A percentile compares a stretch with the other conserved stretches of the same genome.
phyloP scores from a whole-genome alignment of 2,329 filamentous ascomycete genomes.

The Xylaria arbuscula region DNA sequence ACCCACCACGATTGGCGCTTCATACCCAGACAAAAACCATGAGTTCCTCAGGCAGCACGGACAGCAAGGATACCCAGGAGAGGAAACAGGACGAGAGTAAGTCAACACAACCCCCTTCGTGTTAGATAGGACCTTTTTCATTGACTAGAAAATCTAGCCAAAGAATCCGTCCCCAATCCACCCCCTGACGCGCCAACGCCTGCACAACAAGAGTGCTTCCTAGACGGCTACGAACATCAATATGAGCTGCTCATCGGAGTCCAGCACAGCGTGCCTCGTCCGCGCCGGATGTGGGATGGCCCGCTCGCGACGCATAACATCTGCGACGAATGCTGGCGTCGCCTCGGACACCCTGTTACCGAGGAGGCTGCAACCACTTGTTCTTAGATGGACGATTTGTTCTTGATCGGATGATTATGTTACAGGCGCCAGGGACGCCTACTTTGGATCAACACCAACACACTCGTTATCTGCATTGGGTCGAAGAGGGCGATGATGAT shows the following conservation, averaged over 20 bases:
- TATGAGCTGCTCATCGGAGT: conserved; percentile 17
- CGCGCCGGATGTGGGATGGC: conserved; percentile 5
- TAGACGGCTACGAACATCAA: conserved; percentile 8
- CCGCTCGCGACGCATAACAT: conserved; percentile 3
- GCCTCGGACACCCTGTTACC: not conserved
- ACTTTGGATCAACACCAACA: not conserved
- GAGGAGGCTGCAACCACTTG: not conserved
- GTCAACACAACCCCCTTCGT: not conserved
- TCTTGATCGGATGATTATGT: too few species aligned
- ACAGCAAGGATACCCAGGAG: not conserved
- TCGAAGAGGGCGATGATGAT: not conserved
- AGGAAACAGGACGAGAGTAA: not conserved
- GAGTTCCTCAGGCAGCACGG: not conserved
- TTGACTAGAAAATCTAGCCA: not conserved
- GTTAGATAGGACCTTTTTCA: not conserved
- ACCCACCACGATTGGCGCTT: not conserved
- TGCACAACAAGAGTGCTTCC: conserved; percentile 1
- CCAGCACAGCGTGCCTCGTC: not conserved
- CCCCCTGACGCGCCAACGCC: not conserved
- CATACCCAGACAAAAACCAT: not conserved
- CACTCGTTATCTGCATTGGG: not conserved
- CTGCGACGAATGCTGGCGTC: conserved; percentile 20
- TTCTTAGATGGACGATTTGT: too few species aligned
- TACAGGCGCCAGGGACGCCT: not conserved
- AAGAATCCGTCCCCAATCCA: not conserved